These are phyloP conservation scores for Haematococcus sp. DNA, from an alignment of 139 green algal genomes.

Conservation along the genomic window DNA sequence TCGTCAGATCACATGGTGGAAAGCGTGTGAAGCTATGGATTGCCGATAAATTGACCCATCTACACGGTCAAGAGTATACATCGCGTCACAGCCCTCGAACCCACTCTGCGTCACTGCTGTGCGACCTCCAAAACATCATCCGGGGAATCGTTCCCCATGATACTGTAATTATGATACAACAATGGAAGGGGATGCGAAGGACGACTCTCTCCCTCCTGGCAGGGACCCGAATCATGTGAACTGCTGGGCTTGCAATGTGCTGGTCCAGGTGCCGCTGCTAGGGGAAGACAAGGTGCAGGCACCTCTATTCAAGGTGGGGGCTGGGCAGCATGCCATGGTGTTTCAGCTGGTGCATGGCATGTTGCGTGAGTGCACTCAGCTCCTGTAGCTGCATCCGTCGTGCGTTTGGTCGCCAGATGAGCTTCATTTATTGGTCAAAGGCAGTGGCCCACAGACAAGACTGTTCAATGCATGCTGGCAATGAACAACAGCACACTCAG, in stretches of 20 bases:
- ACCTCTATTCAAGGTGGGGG: constrained; percentile 14
- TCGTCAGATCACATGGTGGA: too few relatives aligned
- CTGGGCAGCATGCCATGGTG: not conserved
- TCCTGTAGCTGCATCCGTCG: not conserved
- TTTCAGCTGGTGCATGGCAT: not conserved
- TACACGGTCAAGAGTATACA: too few relatives aligned
- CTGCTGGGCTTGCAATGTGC: constrained; percentile 32
- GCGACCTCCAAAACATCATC: too few relatives aligned
- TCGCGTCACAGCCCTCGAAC: too few relatives aligned
- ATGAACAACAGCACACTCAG: not conserved
- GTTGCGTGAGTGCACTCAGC: not conserved
- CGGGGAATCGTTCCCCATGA: too few relatives aligned
- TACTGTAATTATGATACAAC: too few relatives aligned
- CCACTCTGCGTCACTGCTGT: too few relatives aligned
- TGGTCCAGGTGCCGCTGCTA: constrained; percentile 18
- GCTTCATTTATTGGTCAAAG: not conserved
- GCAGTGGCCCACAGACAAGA: not conserved
- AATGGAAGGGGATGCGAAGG: too few relatives aligned
- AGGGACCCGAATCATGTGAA: not conserved
- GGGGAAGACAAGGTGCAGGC: not conserved
- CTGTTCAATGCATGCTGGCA: not conserved
- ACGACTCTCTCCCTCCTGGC: not conserved
- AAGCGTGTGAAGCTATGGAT: too few relatives aligned
- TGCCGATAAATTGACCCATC: too few relatives aligned
- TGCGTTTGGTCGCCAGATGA: not conserved